phyloP scores from a whole-genome alignment of 495 filamentous ascomycete species.

The Endocarpon pusillum region DNA sequence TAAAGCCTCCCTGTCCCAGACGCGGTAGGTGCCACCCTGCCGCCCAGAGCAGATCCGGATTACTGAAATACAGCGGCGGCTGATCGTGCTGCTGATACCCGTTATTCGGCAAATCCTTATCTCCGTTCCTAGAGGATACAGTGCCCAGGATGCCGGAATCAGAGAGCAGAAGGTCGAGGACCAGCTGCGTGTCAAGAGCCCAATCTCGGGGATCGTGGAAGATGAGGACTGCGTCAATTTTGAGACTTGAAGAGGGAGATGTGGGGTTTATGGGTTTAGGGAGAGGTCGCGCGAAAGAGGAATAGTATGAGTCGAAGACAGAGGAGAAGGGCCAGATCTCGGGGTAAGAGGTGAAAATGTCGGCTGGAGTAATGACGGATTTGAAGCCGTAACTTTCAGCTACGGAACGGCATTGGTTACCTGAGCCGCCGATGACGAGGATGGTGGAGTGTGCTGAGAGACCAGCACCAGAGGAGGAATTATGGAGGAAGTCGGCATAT shows the following conservation, averaged over 20 bases:
- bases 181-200: conserved; percentile 71
- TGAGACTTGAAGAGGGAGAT: conserved; percentile 32
- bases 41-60: conserved; percentile 82
- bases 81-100: conserved; percentile 67
- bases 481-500: conserved; percentile 39
- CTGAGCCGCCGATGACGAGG: conserved; percentile 67
- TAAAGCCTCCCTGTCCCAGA: conserved; percentile 86
- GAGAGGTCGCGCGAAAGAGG: conserved; percentile 43
- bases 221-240: conserved; percentile 73
- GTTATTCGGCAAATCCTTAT: conserved; percentile 40
- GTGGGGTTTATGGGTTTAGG: conserved; percentile 17
- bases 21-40: conserved; percentile 69
- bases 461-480: conserved; percentile 15
- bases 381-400: conserved; percentile 75
- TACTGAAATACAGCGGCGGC: conserved; percentile 69
- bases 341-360: conserved; percentile 60
- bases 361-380: conserved; percentile 68
- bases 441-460: conserved; percentile 47
- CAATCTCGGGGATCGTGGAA: conserved; percentile 90
- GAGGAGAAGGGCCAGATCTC: conserved; percentile 66
- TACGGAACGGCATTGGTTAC: conserved; percentile 55
- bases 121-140: conserved; percentile 40
- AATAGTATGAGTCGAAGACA: conserved; percentile 41
- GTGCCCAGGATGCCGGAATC: conserved; percentile 60
- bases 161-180: conserved; percentile 67